phyloP scores from a whole-genome alignment of 148 eudicot species.

The Pharnaceum exiguum region DNA sequence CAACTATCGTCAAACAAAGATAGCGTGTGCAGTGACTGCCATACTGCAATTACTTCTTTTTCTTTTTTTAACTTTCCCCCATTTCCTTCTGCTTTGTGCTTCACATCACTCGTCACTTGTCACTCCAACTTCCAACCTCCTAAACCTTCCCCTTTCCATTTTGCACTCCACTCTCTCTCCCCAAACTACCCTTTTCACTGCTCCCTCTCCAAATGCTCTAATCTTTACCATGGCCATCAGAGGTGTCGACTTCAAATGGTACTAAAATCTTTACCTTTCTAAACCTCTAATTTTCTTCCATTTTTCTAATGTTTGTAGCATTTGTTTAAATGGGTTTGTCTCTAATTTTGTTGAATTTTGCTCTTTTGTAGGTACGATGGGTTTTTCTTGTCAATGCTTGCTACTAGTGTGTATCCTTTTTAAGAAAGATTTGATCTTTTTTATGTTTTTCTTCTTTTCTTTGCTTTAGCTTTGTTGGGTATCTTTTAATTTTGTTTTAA shows the following conservation, averaged over 20 bases:
- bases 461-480: not conserved
- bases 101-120: too few species aligned
- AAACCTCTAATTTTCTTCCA: not conserved
- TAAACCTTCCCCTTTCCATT: too few species aligned
- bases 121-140: too few species aligned
- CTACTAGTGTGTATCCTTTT: constrained; percentile 91
- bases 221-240: constrained; percentile 23
- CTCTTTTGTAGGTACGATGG: constrained; percentile 86
- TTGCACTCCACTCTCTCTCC: too few species aligned
- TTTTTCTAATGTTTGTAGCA: not conserved
- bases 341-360: constrained; percentile 7
- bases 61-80: too few species aligned
- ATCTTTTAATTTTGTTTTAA: too few species aligned
- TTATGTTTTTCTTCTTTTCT: not conserved
- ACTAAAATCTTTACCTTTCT: not conserved
- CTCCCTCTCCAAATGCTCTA: too few species aligned
- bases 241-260: constrained; percentile 80
- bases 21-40: too few species aligned
- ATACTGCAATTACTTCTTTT: too few species aligned
- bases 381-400: constrained; percentile 93
- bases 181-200: too few species aligned
- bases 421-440: not conserved
- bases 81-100: too few species aligned
- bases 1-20: too few species aligned
- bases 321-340: not conserved